Percentiles rank a stretch among this genome's conserved stretches.
Conservation (phyloP, 179 eudicot species). For the Spergularia azorica region DNA sequence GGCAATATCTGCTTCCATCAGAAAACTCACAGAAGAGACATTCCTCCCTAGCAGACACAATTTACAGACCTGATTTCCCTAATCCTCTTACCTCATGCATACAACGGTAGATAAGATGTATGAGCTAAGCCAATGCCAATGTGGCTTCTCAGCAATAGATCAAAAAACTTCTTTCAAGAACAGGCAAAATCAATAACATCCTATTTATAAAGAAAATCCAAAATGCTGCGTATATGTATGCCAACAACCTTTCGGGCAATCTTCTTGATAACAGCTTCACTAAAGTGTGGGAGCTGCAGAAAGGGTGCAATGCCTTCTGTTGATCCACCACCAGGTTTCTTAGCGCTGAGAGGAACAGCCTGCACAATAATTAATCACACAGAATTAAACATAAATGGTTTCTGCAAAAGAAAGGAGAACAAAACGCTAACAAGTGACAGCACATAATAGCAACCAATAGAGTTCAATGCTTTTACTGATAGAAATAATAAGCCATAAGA, state of each 20-base stretch:
- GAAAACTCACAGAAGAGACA: neutral
- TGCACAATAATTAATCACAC: conserved; percentile 33
- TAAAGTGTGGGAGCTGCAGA: conserved; percentile 93
- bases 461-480: too few relatives aligned
- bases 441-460: neutral
- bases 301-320: conserved; percentile 88
- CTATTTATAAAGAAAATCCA: neutral
- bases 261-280: conserved; percentile 67
- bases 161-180: too few relatives aligned
- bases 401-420: neutral
- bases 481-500: too few relatives aligned
- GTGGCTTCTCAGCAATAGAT: neutral
- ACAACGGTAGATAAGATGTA: too few relatives aligned
- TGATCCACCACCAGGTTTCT: conserved; percentile 78
- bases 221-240: neutral
- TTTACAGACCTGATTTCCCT: neutral
- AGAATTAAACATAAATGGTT: neutral
- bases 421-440: neutral
- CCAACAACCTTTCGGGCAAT: conserved; percentile 78
- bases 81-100: neutral
- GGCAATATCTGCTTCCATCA: neutral
- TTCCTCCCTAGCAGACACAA: neutral
- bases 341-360: conserved; percentile 97
- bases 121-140: neutral
- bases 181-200: neutral